A percentile compares a stretch with the other conserved stretches of the same genome.
Conservation (phyloP, 805 yeast genomes). For the Priceomyces castillae region DNA sequence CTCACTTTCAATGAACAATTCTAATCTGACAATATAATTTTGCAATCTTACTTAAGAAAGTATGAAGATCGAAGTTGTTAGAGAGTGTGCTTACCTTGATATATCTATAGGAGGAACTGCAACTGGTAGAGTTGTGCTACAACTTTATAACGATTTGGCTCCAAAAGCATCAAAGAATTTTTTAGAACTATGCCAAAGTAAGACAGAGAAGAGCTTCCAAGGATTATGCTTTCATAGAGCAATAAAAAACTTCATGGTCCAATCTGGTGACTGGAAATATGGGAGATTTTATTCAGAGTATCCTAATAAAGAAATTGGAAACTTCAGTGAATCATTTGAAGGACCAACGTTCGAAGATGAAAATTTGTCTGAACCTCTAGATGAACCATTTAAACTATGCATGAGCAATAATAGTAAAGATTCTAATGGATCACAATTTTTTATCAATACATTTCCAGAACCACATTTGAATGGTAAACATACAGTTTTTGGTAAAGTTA, state of each 20-base stretch:
- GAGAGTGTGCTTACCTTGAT: slow-evolving; percentile 48
- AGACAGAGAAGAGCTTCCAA: slow-evolving; percentile 31
- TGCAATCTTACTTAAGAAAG: background rate
- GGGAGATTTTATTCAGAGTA: slow-evolving; percentile 26
- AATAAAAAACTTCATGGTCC: slow-evolving; percentile 66
- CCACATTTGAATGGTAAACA: slow-evolving; percentile 78
- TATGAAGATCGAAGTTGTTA: slow-evolving; percentile 33
- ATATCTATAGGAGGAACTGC: slow-evolving; percentile 40
- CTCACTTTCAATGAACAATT: too few species aligned
- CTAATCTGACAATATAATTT: background rate
- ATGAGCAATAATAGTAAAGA: slow-evolving; percentile 60
- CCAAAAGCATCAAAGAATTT: slow-evolving; percentile 59
- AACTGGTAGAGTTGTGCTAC: slow-evolving; percentile 61
- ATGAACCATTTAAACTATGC: slow-evolving; percentile 51
- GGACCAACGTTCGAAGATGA: slow-evolving; percentile 52
- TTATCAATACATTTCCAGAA: slow-evolving; percentile 64
- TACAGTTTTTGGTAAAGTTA: slow-evolving; percentile 71
- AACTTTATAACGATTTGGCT: slow-evolving; percentile 48
- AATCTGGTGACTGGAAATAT: slow-evolving; percentile 58
- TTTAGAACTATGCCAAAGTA: slow-evolving; percentile 36
- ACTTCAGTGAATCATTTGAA: slow-evolving; percentile 29
- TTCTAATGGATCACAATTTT: slow-evolving; percentile 65
- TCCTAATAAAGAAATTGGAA: slow-evolving; percentile 29
- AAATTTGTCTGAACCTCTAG: slow-evolving; percentile 45
- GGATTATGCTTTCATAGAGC: slow-evolving; percentile 58